A percentile compares a stretch with the other conserved stretches of the same genome.
phyloP scores from a whole-genome alignment of 805 yeast species.

The Pichia scutulata region DNA sequence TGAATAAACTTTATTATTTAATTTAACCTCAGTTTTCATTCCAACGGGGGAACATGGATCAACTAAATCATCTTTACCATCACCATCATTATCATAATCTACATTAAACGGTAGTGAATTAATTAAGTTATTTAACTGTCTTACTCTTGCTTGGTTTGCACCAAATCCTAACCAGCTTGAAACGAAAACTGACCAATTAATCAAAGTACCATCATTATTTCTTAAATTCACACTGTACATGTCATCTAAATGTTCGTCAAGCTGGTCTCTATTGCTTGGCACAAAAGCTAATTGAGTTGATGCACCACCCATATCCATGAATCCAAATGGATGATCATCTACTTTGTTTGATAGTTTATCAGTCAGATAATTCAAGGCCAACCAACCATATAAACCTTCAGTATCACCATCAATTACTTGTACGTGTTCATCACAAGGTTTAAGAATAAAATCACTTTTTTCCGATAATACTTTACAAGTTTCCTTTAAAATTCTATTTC shows the following conservation, averaged over 20 bases:
- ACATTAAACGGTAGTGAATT: conserved; percentile 38
- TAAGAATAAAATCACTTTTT: conserved; percentile 48
- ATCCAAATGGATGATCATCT: conserved; percentile 56
- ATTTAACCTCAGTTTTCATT: conserved; percentile 39
- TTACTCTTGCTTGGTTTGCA: conserved; percentile 82
- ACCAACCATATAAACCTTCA: conserved; percentile 95
- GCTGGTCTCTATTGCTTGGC: conserved; percentile 57
- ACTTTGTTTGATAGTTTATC: conserved; percentile 51
- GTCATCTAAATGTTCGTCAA: conserved; percentile 63
- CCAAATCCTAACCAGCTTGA: conserved; percentile 98
- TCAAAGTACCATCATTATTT: conserved; percentile 60
- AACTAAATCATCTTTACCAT: conserved; percentile 38
- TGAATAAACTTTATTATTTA: conserved; percentile 39
- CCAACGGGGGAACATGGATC: conserved; percentile 84
- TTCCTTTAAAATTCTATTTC: conserved; percentile 43
- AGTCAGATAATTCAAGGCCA: conserved; percentile 78
- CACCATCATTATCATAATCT: conserved; percentile 38
- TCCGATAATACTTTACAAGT: conserved; percentile 52
- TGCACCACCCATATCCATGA: conserved; percentile 99
- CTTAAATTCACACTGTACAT: conserved; percentile 58
- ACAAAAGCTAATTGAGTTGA: conserved; percentile 94
- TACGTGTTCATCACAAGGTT: conserved; percentile 62
- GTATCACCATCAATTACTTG: conserved; percentile 89
- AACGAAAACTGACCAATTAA: conserved; percentile 81
- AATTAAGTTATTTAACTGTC: conserved; percentile 56